Percentiles rank a stretch among this genome's conserved stretches.
phyloP scores from a whole-genome alignment of 2,329 filamentous ascomycete species.

The Dothideomycetes sp. region DNA sequence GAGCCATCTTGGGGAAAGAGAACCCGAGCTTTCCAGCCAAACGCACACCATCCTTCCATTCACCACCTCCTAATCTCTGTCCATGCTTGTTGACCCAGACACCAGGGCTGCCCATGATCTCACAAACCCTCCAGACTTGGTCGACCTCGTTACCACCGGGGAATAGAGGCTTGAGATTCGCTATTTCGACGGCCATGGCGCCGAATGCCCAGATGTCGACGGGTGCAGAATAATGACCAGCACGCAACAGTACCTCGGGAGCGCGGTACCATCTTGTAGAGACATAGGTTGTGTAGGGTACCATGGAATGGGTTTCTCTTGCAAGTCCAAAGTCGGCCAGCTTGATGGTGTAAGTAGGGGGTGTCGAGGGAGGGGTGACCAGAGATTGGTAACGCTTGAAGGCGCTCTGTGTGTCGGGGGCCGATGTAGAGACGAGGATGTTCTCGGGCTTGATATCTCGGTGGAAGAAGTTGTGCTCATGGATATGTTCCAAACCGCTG shows the following conservation, averaged over 20 bases:
- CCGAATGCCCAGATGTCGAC: conserved; percentile 98
- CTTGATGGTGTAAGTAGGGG: conserved; percentile 90
- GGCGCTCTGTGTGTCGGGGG: conserved; percentile 69
- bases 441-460: conserved; percentile 99
- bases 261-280: conserved; percentile 94
- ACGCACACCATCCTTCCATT: conserved; percentile 91
- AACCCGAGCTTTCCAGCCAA: conserved; percentile 94
- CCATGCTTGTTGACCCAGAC: conserved; percentile 96
- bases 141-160: conserved; percentile 97
- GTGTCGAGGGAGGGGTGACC: conserved; percentile 90
- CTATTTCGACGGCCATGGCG: conserved; percentile 97
- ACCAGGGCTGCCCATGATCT: conserved; percentile 98
- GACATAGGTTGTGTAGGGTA: conserved; percentile 96
- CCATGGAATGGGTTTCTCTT: conserved; percentile 91
- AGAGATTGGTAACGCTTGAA: conserved; percentile 90
- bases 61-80: conserved; percentile 78
- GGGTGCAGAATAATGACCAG: conserved; percentile 92
- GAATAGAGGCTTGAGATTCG: conserved; percentile 91
- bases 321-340: conserved; percentile 97
- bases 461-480: conserved; percentile 95
- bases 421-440: conserved; percentile 88
- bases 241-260: conserved; percentile 84
- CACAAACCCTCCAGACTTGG: conserved; percentile 96
- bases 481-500: conserved; percentile 91
- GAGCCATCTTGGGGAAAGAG: conserved; percentile 98